Conservation (phyloP, 2,329 filamentous ascomycete genomes). For the Epichloe gansuensis region DNA sequence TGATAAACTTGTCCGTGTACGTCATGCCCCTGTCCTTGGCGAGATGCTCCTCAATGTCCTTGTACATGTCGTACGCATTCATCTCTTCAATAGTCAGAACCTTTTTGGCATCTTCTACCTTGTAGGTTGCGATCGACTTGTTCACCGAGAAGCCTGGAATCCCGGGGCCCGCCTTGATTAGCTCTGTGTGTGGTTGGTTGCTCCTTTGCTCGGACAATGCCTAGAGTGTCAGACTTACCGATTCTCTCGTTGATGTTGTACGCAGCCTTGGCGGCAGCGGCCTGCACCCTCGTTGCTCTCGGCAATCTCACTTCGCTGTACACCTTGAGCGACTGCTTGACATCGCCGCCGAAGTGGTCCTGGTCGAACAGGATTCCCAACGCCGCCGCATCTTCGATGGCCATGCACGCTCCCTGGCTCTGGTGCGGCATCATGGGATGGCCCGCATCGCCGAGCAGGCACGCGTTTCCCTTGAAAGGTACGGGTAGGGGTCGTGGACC, state of each 20-base stretch:
- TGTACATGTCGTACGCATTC: constrained; percentile 53
- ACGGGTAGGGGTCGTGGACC: constrained; percentile 50
- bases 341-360: constrained; percentile 32
- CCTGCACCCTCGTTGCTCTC: constrained; percentile 42
- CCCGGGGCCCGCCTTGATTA: background rate
- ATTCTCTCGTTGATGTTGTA: constrained; percentile 54
- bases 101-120: constrained; percentile 47
- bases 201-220: no score
- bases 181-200: background rate
- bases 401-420: constrained; percentile 55
- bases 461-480: constrained; percentile 39
- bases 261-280: constrained; percentile 43
- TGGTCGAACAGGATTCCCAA: constrained; percentile 48
- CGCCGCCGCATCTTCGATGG: constrained; percentile 52
- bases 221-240: constrained; percentile 21
- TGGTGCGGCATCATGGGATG: constrained; percentile 59
- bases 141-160: constrained; percentile 47
- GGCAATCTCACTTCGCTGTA: constrained; percentile 44
- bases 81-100: constrained; percentile 59
- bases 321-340: constrained; percentile 33
- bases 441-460: constrained; percentile 52
- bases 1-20: constrained; percentile 27
- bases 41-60: constrained; percentile 39
- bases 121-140: constrained; percentile 42
- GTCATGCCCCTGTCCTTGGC: constrained; percentile 19